These are phyloP conservation scores for Alternaria rosae DNA, from an alignment of 2,329 filamentous ascomycete species.

Conservation along the genomic window DNA sequence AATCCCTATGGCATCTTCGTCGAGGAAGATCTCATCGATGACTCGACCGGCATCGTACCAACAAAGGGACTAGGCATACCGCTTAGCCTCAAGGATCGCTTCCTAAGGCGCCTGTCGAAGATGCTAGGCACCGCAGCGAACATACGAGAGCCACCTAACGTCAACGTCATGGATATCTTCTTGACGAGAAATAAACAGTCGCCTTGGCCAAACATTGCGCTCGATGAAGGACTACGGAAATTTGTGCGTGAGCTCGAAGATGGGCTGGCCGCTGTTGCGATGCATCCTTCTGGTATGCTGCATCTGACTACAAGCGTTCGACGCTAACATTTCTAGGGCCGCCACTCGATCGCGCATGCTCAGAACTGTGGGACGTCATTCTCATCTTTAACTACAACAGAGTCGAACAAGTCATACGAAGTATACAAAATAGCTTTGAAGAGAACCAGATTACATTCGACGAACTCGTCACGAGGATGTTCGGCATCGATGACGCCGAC, in stretches of 20 bases:
- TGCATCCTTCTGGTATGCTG: not conserved
- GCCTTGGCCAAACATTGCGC: not conserved
- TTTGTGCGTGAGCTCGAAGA: not conserved
- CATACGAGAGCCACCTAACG: not conserved
- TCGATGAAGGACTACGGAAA: not conserved
- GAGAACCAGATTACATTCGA: not conserved
- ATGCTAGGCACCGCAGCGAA: not conserved
- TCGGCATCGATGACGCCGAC: slow-evolving; percentile 5
- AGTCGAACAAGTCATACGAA: not conserved
- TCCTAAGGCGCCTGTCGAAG: not conserved
- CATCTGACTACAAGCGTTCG: rapidly evolving
- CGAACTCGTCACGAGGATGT: slow-evolving; percentile 2
- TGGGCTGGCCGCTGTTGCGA: not conserved
- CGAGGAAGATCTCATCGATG: slow-evolving; percentile 6
- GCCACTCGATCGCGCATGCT: not conserved
- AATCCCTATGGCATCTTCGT: not conserved
- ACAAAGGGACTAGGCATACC: not conserved
- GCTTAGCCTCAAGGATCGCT: not conserved
- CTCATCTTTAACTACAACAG: not conserved
- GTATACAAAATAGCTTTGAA: not conserved
- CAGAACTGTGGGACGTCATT: slow-evolving; percentile 1
- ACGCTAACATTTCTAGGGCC: slow-evolving; percentile 2
- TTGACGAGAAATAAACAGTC: not conserved
- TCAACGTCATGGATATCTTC: not conserved
- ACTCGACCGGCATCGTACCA: not conserved